phyloP scores from a whole-genome alignment of 2,329 filamentous ascomycete species.

The Trichoderma brevicompactum region DNA sequence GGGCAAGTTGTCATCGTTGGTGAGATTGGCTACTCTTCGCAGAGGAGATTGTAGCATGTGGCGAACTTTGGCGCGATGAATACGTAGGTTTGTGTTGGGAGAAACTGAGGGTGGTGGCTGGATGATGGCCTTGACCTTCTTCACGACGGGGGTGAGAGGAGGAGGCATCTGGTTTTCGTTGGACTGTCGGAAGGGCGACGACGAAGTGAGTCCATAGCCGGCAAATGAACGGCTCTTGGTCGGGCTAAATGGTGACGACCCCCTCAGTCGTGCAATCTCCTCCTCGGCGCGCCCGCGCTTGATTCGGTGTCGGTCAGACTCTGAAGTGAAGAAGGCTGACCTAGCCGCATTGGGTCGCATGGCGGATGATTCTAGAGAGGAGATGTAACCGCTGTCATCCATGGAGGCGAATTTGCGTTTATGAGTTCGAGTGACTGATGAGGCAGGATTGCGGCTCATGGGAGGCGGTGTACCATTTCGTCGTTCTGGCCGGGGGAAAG shows the following conservation, averaged over 20 bases:
- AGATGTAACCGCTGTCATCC: constrained; percentile 96
- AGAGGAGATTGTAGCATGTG: constrained; percentile 80
- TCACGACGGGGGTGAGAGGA: constrained; percentile 81
- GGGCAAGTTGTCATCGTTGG: constrained; percentile 54
- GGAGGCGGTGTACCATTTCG: constrained; percentile 79
- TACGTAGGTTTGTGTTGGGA: constrained; percentile 87
- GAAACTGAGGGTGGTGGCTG: constrained; percentile 74
- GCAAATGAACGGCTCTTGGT: constrained; percentile 66
- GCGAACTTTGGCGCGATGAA: constrained; percentile 83
- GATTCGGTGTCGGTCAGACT: constrained; percentile 76
- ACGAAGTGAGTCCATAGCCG: constrained; percentile 60
- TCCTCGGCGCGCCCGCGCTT: constrained; percentile 93
- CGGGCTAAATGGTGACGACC: constrained; percentile 91
- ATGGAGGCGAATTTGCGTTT: constrained; percentile 80
- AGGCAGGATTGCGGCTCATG: constrained; percentile 61
- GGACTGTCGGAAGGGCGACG: constrained; percentile 67
- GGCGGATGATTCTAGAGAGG: constrained; percentile 89
- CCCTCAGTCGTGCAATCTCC: constrained; percentile 90
- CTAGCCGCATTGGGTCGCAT: constrained; percentile 71
- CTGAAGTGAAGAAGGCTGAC: constrained; percentile 71
- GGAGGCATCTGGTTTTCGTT: constrained; percentile 67
- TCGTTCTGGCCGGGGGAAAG: constrained; percentile 65
- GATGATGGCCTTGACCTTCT: constrained; percentile 73
- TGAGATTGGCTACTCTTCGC: constrained; percentile 47
- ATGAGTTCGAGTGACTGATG: constrained; percentile 68